These are phyloP conservation scores for Rhododendron kiyosumense DNA, from an alignment of 148 eudicot genomes.

Conservation along the genomic window DNA sequence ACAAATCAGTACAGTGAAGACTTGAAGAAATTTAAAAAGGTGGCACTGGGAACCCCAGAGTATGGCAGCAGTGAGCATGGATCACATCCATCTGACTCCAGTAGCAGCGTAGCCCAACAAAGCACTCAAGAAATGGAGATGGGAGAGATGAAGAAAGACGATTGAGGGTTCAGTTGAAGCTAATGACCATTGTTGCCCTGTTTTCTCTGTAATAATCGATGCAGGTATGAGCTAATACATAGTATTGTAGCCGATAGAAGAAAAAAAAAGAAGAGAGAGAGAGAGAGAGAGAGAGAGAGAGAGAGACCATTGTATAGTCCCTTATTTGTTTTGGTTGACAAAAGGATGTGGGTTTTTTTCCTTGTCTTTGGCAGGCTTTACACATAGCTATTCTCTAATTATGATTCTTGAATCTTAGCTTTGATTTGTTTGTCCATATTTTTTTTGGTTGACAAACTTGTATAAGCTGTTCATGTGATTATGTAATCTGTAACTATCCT, in stretches of 20 bases:
- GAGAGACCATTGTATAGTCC: not conserved
- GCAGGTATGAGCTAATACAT: not conserved
- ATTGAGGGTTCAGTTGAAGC: conserved; percentile 47
- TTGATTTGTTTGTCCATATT: conserved; percentile 2
- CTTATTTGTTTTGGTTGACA: not conserved
- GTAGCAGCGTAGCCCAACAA: conserved; percentile 67
- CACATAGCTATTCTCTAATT: not conserved
- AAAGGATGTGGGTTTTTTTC: not conserved
- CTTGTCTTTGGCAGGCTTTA: not conserved
- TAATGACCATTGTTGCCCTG: not conserved
- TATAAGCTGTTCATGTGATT: not conserved
- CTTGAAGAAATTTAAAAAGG: conserved; percentile 68
- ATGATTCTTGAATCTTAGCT: not conserved
- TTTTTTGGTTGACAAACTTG: not conserved
- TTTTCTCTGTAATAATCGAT: not conserved
- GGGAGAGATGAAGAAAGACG: conserved; percentile 53
- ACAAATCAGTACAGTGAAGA: conserved; percentile 70
- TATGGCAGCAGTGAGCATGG: conserved; percentile 74
- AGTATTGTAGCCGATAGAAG: not conserved
- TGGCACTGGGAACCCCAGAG: conserved; percentile 66
- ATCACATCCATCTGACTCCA: conserved; percentile 73
- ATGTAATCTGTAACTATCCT: not conserved
- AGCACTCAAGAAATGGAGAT: conserved; percentile 66
- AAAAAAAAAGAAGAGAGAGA: no score
- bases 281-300: no score